Base-by-base conservation (phyloP, 2,329 filamentous ascomycete species). In the Tothia fuscella region DNA sequence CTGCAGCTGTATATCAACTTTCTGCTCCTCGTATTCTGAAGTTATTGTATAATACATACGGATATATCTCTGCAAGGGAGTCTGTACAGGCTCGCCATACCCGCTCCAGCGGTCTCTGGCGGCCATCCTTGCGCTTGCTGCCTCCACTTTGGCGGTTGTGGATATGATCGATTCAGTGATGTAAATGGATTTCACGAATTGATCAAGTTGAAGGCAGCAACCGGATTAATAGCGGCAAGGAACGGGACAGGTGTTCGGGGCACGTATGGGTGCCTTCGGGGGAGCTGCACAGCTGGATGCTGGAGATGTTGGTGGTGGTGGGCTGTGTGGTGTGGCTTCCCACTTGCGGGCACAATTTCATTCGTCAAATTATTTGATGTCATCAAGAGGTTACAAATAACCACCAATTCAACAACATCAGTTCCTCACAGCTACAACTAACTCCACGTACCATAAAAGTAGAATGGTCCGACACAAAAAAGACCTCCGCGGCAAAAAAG, bases 401-500 rank as follows among this genome's bases (percentile, higher is more conserved):
- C n/a, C n/a, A n/a, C n/a, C n/a, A n/a, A n/a, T n/a, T n/a, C n/a
- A n/a, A n/a, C n/a, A n/a, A n/a, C n/a, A n/a, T n/a, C n/a, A n/a
- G n/a, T n/a, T n/a, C 29, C 3, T 40, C 38, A 30, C 36, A 26
- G 3, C 10, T 4, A 24, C 19, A 25, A 38, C 36, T 5, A 29
- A 20, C n/a, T 24, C 22, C n/a, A 38, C 13, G n/a, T 19, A 6
- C 33, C n/a, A 38, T 7, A 39, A 22, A 5, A 25, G 3, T 38
- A 43, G 9, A 12, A 95, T 94, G 88, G 87, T 95, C 42, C 85
- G 89, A 46, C 89, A 95, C 65, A 96, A 95, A 66, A 96, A 96
- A 64, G 88, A 95, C 63, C 32, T 17, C 51, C 75, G 82, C 31
- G 26, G 29, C 58, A 87, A 85, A 59, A 85, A 82, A 62, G 74